phyloP scores from a whole-genome alignment of 495 filamentous ascomycete species.

The Geoglossum glabrum region DNA sequence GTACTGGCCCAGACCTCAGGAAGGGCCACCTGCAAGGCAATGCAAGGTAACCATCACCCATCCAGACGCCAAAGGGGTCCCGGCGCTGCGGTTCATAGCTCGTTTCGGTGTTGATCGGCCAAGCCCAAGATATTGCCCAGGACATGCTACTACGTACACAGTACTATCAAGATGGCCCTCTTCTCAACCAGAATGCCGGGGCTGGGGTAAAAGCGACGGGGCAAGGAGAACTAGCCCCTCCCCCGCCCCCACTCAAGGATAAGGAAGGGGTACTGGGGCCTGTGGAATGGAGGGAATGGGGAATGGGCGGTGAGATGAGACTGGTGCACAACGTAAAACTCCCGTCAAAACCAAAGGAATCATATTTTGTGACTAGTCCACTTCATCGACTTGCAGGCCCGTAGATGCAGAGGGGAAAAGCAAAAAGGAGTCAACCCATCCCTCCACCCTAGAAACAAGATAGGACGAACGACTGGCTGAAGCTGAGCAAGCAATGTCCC shows the following conservation, averaged over 20 bases:
- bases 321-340: not conserved
- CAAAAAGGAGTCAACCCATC: not conserved
- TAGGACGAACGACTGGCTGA: not conserved
- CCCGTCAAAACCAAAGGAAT: not conserved
- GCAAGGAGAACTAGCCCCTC: too few relatives aligned
- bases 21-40: not conserved
- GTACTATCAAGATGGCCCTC: too few relatives aligned
- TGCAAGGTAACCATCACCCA: not conserved
- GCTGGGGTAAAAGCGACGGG: too few relatives aligned
- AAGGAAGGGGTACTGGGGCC: too few relatives aligned
- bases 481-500: not conserved
- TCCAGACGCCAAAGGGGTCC: not conserved
- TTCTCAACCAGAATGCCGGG: too few relatives aligned
- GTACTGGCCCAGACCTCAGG: too few relatives aligned
- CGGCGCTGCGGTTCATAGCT: not conserved
- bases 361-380: not conserved
- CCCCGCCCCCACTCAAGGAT: not conserved
- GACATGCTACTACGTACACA: too few relatives aligned
- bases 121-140: too few relatives aligned
- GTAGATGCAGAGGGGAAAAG: not conserved
- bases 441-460: not conserved
- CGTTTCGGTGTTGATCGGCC: too few relatives aligned
- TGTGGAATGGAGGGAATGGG: too few relatives aligned
- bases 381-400: not conserved
- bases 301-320: not conserved